Conservation (phyloP, 768 basidiomycete species). For the Amanita polypyramis region DNA sequence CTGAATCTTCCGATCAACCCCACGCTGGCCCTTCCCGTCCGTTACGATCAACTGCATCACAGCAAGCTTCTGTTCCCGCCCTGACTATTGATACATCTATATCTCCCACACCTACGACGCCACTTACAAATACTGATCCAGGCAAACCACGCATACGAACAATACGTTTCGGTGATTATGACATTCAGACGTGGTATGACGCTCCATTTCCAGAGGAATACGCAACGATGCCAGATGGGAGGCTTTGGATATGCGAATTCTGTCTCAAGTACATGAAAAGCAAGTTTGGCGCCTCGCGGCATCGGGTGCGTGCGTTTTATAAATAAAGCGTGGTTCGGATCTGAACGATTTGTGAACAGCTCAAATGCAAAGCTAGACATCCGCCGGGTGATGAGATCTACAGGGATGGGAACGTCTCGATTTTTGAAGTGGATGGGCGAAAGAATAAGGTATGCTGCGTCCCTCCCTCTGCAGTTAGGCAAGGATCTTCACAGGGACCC, state of each 20-base stretch:
- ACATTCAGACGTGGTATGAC: constrained; percentile 98
- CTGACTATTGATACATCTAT: constrained; percentile 23
- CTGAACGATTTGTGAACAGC: constrained; percentile 28
- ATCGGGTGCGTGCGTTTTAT: constrained; percentile 50
- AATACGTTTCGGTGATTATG: constrained; percentile 84
- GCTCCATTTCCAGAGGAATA: constrained; percentile 99
- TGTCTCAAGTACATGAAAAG: constrained; percentile 98
- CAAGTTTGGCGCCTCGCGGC: constrained; percentile 73
- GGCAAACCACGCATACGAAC: constrained; percentile 62
- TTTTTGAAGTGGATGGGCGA: constrained; percentile 97
- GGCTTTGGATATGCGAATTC: constrained; percentile 95
- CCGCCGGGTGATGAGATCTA: constrained; percentile 99
- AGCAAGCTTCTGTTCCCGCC: constrained; percentile 16
- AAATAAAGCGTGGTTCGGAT: not conserved
- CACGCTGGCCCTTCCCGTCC: constrained; percentile 49
- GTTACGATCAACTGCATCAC: constrained; percentile 47
- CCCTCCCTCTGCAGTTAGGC: constrained; percentile 4
- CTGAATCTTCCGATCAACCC: constrained; percentile 17
- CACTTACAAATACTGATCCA: constrained; percentile 21
- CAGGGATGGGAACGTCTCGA: constrained; percentile 75
- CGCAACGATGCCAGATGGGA: constrained; percentile 81
- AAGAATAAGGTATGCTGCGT: constrained; percentile 74
- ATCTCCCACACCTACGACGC: constrained; percentile 34
- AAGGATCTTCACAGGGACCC: constrained; percentile 9
- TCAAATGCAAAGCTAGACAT: constrained; percentile 91